phyloP scores from a whole-genome alignment of 805 yeast species.

The Barnettozyma botsteinii region DNA sequence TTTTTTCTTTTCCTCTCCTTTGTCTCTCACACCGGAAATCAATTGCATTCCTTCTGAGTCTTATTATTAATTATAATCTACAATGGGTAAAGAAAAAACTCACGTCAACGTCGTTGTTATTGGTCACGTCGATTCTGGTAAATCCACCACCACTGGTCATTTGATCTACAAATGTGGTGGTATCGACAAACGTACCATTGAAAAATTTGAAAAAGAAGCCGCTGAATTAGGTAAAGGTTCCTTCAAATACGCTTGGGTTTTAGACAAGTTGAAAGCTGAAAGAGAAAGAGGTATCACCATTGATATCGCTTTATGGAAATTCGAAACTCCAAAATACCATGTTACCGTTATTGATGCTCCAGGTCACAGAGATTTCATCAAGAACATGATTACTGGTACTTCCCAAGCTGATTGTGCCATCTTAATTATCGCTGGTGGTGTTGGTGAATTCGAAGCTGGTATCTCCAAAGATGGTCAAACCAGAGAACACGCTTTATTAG shows the following conservation, averaged over 20 bases:
- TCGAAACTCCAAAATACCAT: slow-evolving; percentile 91
- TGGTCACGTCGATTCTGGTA: slow-evolving; percentile 99
- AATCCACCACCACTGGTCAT: slow-evolving; percentile 99
- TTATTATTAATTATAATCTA: slow-evolving; percentile 6
- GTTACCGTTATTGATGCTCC: slow-evolving; percentile 94
- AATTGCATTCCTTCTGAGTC: slow-evolving; percentile 32
- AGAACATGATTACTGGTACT: slow-evolving; percentile 94
- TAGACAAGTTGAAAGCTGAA: slow-evolving; percentile 94
- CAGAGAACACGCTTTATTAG: slow-evolving; percentile 90
- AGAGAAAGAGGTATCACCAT: slow-evolving; percentile 97
- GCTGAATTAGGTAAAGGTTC: slow-evolving; percentile 96
- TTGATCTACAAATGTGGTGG: slow-evolving; percentile 99
- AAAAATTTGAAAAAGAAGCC: slow-evolving; percentile 97
- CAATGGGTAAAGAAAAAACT: slow-evolving; percentile 25
- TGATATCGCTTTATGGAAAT: slow-evolving; percentile 91
- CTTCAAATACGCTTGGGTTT: slow-evolving; percentile 97
- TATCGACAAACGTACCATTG: slow-evolving; percentile 96
- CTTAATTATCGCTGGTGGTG: slow-evolving; percentile 88
- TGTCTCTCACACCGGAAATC: slow-evolving; percentile 35
- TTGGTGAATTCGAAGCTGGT: slow-evolving; percentile 95
- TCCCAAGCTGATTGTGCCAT: slow-evolving; percentile 94
- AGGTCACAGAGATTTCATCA: slow-evolving; percentile 95
- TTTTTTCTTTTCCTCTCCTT: slow-evolving; percentile 14
- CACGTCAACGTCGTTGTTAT: slow-evolving; percentile 99
- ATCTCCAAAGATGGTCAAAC: slow-evolving; percentile 94